phyloP scores from a whole-genome alignment of 1,139 yeast species.

The Saccharomyces hybrid region DNA sequence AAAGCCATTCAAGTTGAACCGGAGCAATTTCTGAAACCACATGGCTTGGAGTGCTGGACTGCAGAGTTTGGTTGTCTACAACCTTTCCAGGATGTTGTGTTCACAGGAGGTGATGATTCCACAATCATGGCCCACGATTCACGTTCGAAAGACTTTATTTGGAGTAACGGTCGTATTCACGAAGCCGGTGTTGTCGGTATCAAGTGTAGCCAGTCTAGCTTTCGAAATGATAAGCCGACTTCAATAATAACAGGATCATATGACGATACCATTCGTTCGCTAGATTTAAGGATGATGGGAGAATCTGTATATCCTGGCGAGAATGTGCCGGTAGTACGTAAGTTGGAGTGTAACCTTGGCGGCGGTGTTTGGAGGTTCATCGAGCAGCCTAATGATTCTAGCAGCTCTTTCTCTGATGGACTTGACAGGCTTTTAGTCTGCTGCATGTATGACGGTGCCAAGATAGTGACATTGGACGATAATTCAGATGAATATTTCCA shows the following conservation, averaged over 20 bases:
- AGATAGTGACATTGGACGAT: constrained; percentile 40
- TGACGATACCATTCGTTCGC: constrained; percentile 65
- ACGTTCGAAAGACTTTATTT: constrained; percentile 43
- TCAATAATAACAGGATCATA: constrained; percentile 84
- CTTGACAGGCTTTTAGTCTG: constrained; percentile 54
- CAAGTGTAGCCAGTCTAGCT: constrained; percentile 23
- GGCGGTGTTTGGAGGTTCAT: constrained; percentile 94
- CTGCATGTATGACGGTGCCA: constrained; percentile 94
- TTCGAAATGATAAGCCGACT: constrained; percentile 36
- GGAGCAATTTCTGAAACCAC: constrained; percentile 30
- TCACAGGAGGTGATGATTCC: constrained; percentile 90
- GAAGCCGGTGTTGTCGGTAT: constrained; percentile 87
- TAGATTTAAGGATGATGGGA: constrained; percentile 55
- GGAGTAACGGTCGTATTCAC: constrained; percentile 56
- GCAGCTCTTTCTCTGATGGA: constrained; percentile 7
- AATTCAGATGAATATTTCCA: constrained; percentile 25
- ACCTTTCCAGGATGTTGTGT: constrained; percentile 49
- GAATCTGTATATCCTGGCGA: constrained; percentile 27
- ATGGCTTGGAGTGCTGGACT: constrained; percentile 84
- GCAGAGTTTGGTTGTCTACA: constrained; percentile 60
- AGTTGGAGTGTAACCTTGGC: constrained; percentile 47
- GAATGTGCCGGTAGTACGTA: constrained; percentile 19
- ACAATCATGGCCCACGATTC: constrained; percentile 67
- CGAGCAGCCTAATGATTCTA: constrained; percentile 46
- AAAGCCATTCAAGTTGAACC: constrained; percentile 8